Conservation (phyloP, 2,329 filamentous ascomycete genomes). For the Cladophialophora chaetospira region DNA sequence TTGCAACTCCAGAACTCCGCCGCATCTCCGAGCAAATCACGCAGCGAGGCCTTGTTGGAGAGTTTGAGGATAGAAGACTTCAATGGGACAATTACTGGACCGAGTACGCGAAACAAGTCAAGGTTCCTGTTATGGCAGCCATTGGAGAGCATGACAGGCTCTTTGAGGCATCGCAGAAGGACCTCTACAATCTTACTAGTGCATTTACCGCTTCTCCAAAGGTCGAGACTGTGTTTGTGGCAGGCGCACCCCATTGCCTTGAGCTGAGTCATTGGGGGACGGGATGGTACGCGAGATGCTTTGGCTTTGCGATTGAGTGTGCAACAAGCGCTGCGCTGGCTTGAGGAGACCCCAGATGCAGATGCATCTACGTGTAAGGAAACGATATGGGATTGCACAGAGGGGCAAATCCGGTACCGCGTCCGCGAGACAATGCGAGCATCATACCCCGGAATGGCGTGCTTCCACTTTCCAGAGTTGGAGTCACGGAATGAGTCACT, state of each 20-base stretch:
- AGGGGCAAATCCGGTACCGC: too few relatives aligned
- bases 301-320: conserved; percentile 13
- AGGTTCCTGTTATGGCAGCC: neutral
- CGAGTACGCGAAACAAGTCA: conserved; percentile 2
- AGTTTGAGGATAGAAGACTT: conserved; percentile 1
- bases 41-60: neutral
- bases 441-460: too few relatives aligned
- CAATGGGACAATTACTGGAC: conserved; percentile 10
- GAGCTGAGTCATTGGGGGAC: conserved; percentile 11
- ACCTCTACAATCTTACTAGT: neutral
- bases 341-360: too few relatives aligned
- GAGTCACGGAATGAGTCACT: too few relatives aligned
- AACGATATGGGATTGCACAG: too few relatives aligned
- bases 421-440: too few relatives aligned
- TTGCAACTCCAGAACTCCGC: neutral
- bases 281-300: conserved; percentile 5
- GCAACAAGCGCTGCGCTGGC: neutral
- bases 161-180: neutral
- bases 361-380: too few relatives aligned
- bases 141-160: conserved; percentile 6
- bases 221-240: conserved; percentile 1
- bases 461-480: too few relatives aligned
- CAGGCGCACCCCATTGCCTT: conserved; percentile 3
- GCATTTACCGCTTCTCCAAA: neutral
- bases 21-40: conserved; percentile 1